A percentile compares a stretch with the other conserved stretches of the same genome.
These are phyloP conservation scores for Aspergillus incahuasiensis DNA, from an alignment of 495 filamentous ascomycete genomes.

Conservation along the genomic window DNA sequence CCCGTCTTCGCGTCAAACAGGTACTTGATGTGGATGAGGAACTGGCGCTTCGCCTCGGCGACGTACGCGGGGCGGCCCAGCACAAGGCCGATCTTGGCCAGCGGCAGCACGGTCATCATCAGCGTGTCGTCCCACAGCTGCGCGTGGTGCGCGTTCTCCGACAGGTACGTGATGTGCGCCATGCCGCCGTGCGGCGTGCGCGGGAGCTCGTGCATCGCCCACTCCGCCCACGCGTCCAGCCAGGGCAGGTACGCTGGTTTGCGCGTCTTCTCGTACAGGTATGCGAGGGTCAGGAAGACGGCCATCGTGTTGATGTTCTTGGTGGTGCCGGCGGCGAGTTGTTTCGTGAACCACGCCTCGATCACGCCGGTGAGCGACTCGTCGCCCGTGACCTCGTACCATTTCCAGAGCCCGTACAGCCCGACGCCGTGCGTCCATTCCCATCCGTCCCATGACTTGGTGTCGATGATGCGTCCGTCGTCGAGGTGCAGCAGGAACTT, in stretches of 20 bases:
- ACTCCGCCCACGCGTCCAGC: slow-evolving; percentile 71
- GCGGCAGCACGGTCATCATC: slow-evolving; percentile 76
- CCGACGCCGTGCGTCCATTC: slow-evolving; percentile 80
- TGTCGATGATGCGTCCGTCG: slow-evolving; percentile 71
- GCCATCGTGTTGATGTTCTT: slow-evolving; percentile 84
- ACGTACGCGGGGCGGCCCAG: slow-evolving; percentile 61
- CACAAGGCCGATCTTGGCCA: slow-evolving; percentile 68
- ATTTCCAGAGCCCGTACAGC: slow-evolving; percentile 73
- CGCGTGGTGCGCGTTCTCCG: slow-evolving; percentile 50
- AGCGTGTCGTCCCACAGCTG: slow-evolving; percentile 77
- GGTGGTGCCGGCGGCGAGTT: slow-evolving; percentile 63
- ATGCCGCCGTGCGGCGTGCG: slow-evolving; percentile 67
- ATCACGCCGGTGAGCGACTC: slow-evolving; percentile 50
- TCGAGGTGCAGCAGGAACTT: slow-evolving; percentile 60
- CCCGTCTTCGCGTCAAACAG: slow-evolving; percentile 63
- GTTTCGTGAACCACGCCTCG: slow-evolving; percentile 61
- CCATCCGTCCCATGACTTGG: slow-evolving; percentile 74
- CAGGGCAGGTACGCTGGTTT: slow-evolving; percentile 60
- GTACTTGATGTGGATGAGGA: slow-evolving; percentile 67
- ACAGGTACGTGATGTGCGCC: slow-evolving; percentile 67
- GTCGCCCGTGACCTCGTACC: slow-evolving; percentile 61
- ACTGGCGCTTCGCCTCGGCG: slow-evolving; percentile 69
- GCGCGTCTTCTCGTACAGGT: slow-evolving; percentile 62
- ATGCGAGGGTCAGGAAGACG: slow-evolving; percentile 64
- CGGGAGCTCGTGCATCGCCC: slow-evolving; percentile 67